A percentile compares a stretch with the other conserved stretches of the same genome.
These are phyloP conservation scores for Pyricularia sp. DNA, from an alignment of 2,329 filamentous ascomycete species.

Conservation along the genomic window DNA sequence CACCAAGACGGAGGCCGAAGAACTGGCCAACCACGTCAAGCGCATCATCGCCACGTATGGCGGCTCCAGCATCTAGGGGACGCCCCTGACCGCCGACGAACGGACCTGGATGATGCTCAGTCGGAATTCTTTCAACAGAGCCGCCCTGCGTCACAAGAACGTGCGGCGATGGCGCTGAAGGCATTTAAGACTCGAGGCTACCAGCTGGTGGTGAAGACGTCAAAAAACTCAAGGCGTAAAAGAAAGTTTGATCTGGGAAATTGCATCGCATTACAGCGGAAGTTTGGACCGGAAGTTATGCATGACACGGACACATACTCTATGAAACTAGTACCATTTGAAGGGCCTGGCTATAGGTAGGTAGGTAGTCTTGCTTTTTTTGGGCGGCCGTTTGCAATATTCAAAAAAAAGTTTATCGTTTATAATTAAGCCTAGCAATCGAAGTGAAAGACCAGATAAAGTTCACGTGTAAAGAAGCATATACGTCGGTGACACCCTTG, in stretches of 20 bases:
- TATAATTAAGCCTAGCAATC: background rate
- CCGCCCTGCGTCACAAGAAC: background rate
- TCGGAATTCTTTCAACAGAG: background rate
- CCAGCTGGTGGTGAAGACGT: background rate
- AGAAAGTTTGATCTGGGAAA: background rate
- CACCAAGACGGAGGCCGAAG: conserved; percentile 80
- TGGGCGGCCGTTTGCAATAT: background rate
- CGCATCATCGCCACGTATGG: conserved; percentile 59
- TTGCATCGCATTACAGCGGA: background rate
- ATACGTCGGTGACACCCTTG: background rate
- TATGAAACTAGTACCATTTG: background rate
- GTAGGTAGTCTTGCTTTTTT: background rate
- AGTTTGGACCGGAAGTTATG: background rate
- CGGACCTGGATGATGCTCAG: background rate
- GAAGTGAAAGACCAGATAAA: background rate
- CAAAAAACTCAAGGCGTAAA: background rate
- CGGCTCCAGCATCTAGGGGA: conserved; percentile 6
- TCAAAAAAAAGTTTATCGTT: background rate
- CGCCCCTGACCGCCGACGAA: background rate
- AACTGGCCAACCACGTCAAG: conserved; percentile 76
- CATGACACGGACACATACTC: background rate
- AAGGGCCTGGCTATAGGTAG: background rate
- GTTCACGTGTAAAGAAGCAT: background rate
- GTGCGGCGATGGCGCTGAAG: background rate
- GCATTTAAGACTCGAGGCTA: too few species aligned